Conservation (phyloP, 805 yeast genomes). For the Yamadazyma phyllophila region DNA sequence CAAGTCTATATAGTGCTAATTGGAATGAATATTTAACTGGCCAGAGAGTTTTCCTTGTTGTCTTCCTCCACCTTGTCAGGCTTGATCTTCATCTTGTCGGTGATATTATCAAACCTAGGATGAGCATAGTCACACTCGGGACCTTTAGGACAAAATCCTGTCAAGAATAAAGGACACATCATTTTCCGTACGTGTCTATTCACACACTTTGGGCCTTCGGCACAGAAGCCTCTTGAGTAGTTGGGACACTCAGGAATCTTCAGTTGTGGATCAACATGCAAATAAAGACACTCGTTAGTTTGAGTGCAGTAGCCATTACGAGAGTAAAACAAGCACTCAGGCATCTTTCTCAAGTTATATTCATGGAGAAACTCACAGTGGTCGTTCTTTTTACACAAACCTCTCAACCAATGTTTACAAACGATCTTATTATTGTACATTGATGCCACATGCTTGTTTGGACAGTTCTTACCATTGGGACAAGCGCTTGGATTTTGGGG, state of each 20-base stretch:
- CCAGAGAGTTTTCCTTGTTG: conserved; percentile 17
- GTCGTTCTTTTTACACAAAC: conserved; percentile 93
- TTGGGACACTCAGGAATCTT: conserved; percentile 86
- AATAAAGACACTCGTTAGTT: conserved; percentile 88
- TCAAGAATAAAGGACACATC: conserved; percentile 73
- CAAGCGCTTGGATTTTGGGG: conserved; percentile 61
- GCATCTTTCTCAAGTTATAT: conserved; percentile 90
- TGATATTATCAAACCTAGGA: conserved; percentile 64
- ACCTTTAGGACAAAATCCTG: conserved; percentile 94
- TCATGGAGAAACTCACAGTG: conserved; percentile 96
- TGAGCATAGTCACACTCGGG: conserved; percentile 76
- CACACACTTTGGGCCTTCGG: conserved; percentile 83
- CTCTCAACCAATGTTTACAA: conserved; percentile 97
- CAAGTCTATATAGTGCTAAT: background rate
- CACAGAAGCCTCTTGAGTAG: conserved; percentile 87
- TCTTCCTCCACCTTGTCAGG: conserved; percentile 38
- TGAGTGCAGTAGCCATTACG: conserved; percentile 87
- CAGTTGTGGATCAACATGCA: conserved; percentile 86
- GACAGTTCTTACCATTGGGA: conserved; percentile 83
- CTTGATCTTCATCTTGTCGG: conserved; percentile 41
- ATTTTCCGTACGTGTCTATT: conserved; percentile 76
- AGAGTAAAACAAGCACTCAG: conserved; percentile 87
- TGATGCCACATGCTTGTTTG: conserved; percentile 73
- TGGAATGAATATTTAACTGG: background rate
- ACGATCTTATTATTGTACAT: conserved; percentile 62